Conservation (phyloP, 2,329 filamentous ascomycete species). For the Colletotrichum lini region DNA sequence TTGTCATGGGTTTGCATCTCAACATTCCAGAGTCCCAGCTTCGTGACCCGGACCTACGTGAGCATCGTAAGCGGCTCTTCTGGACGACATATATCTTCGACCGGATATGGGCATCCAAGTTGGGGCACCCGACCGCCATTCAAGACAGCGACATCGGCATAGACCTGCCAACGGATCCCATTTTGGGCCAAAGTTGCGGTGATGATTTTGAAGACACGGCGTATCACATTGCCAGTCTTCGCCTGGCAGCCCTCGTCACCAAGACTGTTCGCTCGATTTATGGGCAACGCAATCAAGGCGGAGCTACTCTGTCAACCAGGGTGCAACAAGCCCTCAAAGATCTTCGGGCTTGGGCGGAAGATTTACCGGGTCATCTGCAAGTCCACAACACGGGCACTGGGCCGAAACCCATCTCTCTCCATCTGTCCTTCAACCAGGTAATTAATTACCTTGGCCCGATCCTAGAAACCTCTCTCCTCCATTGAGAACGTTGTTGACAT, state of each 20-base stretch:
- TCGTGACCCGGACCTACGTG: constrained; percentile 52
- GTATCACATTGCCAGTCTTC: constrained; percentile 53
- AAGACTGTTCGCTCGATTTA: constrained; percentile 52
- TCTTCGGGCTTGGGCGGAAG: constrained; percentile 51
- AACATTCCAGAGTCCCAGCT: constrained; percentile 52
- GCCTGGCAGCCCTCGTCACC: constrained; percentile 53
- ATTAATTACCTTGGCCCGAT: not conserved
- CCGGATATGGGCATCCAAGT: constrained; percentile 63
- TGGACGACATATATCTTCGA: constrained; percentile 62
- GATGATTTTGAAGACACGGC: constrained; percentile 51
- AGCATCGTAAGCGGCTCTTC: constrained; percentile 58
- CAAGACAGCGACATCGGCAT: constrained; percentile 63
- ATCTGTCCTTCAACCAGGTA: constrained; percentile 53
- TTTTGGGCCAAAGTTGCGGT: not conserved
- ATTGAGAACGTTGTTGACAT: constrained; percentile 37
- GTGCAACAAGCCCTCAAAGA: constrained; percentile 53
- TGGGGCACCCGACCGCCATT: constrained; percentile 63
- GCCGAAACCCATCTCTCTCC: constrained; percentile 50
- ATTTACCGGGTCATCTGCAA: constrained; percentile 50
- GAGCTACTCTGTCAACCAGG: constrained; percentile 49
- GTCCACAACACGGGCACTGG: constrained; percentile 46
- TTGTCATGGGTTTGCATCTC: constrained; percentile 48
- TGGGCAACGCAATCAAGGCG: constrained; percentile 46
- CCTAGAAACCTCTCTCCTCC: too few species aligned
- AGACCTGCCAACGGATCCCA: constrained; percentile 54